A percentile compares a stretch with the other conserved stretches of the same genome.
These are phyloP conservation scores for Shiraia bambusicola DNA, from an alignment of 2,329 filamentous ascomycete species.

Conservation along the genomic window DNA sequence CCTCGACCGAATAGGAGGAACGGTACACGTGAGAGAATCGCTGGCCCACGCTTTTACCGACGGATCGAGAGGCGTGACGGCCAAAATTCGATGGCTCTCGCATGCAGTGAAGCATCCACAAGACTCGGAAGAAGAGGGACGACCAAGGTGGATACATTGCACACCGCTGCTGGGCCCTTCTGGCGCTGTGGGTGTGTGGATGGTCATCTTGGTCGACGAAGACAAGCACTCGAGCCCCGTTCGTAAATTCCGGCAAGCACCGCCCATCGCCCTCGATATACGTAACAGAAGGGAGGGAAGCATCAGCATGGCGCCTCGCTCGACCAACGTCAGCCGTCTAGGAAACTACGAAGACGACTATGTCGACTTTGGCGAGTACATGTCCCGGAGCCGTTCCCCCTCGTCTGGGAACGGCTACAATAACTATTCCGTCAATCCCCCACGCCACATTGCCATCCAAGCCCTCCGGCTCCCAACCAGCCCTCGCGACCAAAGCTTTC, in stretches of 20 bases:
- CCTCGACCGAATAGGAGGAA: slow-evolving; percentile 53
- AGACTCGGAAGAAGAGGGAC: slow-evolving; percentile 57
- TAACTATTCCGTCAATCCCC: slow-evolving; percentile 3
- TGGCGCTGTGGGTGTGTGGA: slow-evolving; percentile 73
- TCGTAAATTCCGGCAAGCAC: slow-evolving; percentile 34
- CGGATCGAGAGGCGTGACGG: slow-evolving; percentile 67
- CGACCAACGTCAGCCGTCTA: background rate
- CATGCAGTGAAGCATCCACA: slow-evolving; percentile 39
- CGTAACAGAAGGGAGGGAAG: slow-evolving; percentile 9
- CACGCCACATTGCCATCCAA: slow-evolving; percentile 11
- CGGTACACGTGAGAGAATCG: slow-evolving; percentile 54
- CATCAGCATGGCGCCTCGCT: too few species aligned
- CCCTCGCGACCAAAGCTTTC: slow-evolving; percentile 4
- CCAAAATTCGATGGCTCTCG: slow-evolving; percentile 69
- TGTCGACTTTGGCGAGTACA: slow-evolving; percentile 1
- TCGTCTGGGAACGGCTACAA: slow-evolving; percentile 3
- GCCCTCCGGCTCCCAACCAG: slow-evolving; percentile 9
- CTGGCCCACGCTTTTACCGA: slow-evolving; percentile 63
- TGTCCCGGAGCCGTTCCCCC: background rate
- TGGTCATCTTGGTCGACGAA: slow-evolving; percentile 71
- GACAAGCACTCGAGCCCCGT: slow-evolving; percentile 25
- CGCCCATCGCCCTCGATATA: slow-evolving; percentile 32
- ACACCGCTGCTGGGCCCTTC: slow-evolving; percentile 69
- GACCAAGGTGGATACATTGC: slow-evolving; percentile 74
- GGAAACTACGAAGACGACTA: slow-evolving; percentile 13